These are phyloP conservation scores for Chloranthus sessilifolius DNA, from an alignment of 164 flowering plant species.

Conservation along the genomic window DNA sequence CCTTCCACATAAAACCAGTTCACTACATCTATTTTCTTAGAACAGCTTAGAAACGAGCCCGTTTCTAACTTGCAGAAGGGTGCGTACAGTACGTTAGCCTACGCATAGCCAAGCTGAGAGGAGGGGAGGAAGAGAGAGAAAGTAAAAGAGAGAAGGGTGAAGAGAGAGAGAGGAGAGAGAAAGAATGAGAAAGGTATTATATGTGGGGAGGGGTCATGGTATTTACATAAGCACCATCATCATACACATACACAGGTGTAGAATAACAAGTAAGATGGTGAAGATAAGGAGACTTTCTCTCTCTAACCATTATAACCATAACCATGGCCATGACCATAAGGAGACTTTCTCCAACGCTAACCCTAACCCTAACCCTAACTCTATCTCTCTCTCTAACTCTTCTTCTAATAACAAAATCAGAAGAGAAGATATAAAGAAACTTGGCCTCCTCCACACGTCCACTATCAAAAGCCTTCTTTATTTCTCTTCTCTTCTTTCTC, in stretches of 20 bases:
- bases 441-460: background rate
- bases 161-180: background rate
- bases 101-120: background rate
- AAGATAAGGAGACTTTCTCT: background rate
- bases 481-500: slow-evolving; percentile 5
- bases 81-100: too few relatives aligned
- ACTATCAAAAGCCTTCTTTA: background rate
- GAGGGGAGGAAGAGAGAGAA: slow-evolving; percentile 1
- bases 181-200: background rate
- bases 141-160: slow-evolving; percentile 6
- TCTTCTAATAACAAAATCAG: background rate
- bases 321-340: background rate
- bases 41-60: too few relatives aligned
- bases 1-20: background rate
- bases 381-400: background rate
- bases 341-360: background rate
- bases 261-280: too few relatives aligned
- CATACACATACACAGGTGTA: too few relatives aligned
- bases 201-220: background rate
- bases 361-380: slow-evolving; percentile 9
- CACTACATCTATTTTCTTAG: too few relatives aligned
- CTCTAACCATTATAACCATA: background rate
- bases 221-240: too few relatives aligned
- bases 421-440: too few relatives aligned
- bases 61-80: too few relatives aligned